Evolutionary conservation across 352 stramenopile species (phyloP), one percentile per base, ranked within the genome.

Genomic region (Phytophthora europaea): DNA sequence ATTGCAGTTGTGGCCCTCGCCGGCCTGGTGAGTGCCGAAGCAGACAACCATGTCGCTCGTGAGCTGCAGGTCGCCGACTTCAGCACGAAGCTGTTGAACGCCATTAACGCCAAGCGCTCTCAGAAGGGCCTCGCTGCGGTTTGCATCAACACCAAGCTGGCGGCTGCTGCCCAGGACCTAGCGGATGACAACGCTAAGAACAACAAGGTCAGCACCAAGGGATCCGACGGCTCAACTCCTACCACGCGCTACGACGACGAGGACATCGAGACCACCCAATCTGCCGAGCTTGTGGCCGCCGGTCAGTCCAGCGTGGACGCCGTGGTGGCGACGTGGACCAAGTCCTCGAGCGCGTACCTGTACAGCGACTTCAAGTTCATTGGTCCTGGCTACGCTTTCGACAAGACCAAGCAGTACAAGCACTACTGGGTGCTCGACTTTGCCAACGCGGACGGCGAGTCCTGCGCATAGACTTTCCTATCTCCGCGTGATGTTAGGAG

Each of bases 121-220:
- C 57, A 83, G 47, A 76, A 80, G 43, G 72, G 75, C 0, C 73
- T 83, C 36, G 18, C 34, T 13, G 45, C 60, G 13, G 75, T 87
- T 23, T 85, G 80, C 53, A 72, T 82, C 61, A 87, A 85, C 78
- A 47, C 61, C 45, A 81, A 81, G 57, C 65, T 81, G 10, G 60
- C 65, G 9, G 45, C 36, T 16, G 72, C 74, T 3, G 70, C 74
- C 15, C 74, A 78, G 66, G 26, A 31, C n/a, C 56, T 78, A 18
- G 74, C 70, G 2, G 38, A 26, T 45, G 74, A 78, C 61, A 81
- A 78, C 36, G 74, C 61, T 15, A 65, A 57, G 40, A 73, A 70
- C 51, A 71, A 62, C 70, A 76, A 55, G 58, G 58, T 76, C 16
- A 73, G 60, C 60, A 81, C 74, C 57, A 77, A 75, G 58, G 75